phyloP scores from a whole-genome alignment of 768 basidiomycete genomes.

The Trametes maxima region DNA sequence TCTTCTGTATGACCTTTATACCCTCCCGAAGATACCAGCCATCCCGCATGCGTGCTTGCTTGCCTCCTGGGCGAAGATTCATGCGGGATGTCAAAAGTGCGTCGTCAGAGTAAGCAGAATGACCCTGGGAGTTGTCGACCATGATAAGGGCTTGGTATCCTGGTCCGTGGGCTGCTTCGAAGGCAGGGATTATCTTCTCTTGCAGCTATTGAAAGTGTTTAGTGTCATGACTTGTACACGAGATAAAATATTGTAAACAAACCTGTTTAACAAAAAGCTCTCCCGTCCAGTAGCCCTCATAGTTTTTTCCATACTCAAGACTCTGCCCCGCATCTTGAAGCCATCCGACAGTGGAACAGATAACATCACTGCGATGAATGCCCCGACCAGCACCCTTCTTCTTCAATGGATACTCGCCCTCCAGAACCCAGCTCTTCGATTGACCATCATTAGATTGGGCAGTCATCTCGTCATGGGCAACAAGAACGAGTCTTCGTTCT shows the following conservation, averaged over 20 bases:
- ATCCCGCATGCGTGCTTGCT: conserved; percentile 38
- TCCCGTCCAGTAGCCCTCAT: conserved; percentile 44
- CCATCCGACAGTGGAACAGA: conserved; percentile 34
- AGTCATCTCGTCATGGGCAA: conserved; percentile 44
- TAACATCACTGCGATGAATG: conserved; percentile 41
- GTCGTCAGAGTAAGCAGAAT: conserved; percentile 41
- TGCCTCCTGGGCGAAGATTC: conserved; percentile 43
- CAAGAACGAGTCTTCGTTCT: conserved; percentile 23
- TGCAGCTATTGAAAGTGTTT: conserved; percentile 14
- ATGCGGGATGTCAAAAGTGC: conserved; percentile 38
- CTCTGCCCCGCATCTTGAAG: conserved; percentile 36
- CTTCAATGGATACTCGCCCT: conserved; percentile 36
- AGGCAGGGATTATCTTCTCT: conserved; percentile 28
- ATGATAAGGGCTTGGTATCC: conserved; percentile 40
- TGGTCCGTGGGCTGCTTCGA: conserved; percentile 23
- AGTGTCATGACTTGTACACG: background rate
- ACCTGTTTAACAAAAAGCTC: conserved; percentile 39
- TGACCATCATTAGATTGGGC: conserved; percentile 41
- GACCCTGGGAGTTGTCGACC: conserved; percentile 47
- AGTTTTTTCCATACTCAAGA: conserved; percentile 47
- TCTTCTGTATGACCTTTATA: conserved; percentile 33
- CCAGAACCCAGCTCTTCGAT: conserved; percentile 39
- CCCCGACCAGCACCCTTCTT: conserved; percentile 45
- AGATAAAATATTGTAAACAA: conserved; percentile 8
- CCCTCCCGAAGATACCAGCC: conserved; percentile 34